Percentiles rank a stretch among this genome's conserved stretches.
These are phyloP conservation scores for Wickerhamiella dianesei DNA, from an alignment of 805 yeast genomes.

Conservation along the genomic window DNA sequence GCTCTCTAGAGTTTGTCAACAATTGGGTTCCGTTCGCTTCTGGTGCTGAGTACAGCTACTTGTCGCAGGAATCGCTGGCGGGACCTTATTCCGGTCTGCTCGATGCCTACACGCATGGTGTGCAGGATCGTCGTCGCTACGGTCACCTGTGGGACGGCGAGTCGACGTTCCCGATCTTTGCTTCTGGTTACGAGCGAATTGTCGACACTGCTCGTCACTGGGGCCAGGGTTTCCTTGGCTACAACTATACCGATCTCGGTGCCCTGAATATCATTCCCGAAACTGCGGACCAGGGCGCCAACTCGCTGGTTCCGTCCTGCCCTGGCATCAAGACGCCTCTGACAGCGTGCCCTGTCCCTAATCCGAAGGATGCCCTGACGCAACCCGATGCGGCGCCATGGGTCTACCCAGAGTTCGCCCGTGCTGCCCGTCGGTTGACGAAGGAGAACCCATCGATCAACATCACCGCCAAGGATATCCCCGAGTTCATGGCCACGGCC, in stretches of 20 bases:
- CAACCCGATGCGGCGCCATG: conserved; percentile 6
- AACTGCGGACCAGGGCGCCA: conserved; percentile 16
- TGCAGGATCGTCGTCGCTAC: conserved; percentile 36
- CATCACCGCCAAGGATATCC: conserved; percentile 30
- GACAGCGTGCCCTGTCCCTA: conserved; percentile 11
- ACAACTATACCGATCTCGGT: conserved; percentile 18
- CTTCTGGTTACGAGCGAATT: conserved; percentile 41
- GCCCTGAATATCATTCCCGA: conserved; percentile 18
- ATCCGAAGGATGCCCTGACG: conserved; percentile 1
- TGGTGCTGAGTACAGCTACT: conserved; percentile 28
- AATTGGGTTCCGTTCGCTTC: conserved; percentile 32
- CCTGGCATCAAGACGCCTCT: background rate
- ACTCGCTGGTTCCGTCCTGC: conserved; percentile 17
- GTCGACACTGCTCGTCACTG: conserved; percentile 21
- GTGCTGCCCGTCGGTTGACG: conserved; percentile 18
- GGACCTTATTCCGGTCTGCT: conserved; percentile 41
- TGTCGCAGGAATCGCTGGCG: conserved; percentile 39
- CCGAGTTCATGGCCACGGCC: conserved; percentile 31
- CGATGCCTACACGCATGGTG: conserved; percentile 39
- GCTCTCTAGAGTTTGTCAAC: conserved; percentile 35
- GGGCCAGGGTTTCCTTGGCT: conserved; percentile 21
- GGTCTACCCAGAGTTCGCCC: conserved; percentile 11
- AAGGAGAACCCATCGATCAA: conserved; percentile 24
- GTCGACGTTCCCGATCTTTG: conserved; percentile 35
- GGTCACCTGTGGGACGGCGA: conserved; percentile 31